Percentiles rank a stretch among this genome's conserved stretches.
phyloP scores from a whole-genome alignment of 1,284 basidiomycete species.

The Coriolopsis trogii region DNA sequence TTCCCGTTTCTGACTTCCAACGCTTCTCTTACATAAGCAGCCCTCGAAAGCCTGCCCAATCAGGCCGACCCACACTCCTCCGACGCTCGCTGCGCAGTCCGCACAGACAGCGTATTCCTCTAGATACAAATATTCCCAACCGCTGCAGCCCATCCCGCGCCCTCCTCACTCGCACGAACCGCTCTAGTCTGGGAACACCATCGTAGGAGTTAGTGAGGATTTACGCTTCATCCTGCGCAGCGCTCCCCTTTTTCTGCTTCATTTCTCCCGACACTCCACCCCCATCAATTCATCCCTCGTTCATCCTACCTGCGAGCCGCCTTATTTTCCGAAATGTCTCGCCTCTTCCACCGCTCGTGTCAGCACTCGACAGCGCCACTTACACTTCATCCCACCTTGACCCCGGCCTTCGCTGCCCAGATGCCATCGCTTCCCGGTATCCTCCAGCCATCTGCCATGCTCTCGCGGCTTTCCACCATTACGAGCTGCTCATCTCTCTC shows the following conservation, averaged over 20 bases:
- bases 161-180: not conserved
- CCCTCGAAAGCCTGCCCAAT: too few species aligned
- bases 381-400: not conserved
- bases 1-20: too few species aligned
- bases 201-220: not conserved
- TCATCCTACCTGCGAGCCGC: constrained; percentile 4
- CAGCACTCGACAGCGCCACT: not conserved
- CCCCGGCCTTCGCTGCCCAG: too few species aligned
- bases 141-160: not conserved
- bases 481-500: too few species aligned
- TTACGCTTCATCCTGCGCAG: not conserved
- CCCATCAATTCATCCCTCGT: not conserved
- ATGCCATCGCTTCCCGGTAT: too few species aligned
- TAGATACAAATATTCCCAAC: too few species aligned
- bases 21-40: constrained; percentile 1
- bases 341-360: not conserved
- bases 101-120: too few species aligned
- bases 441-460: too few species aligned
- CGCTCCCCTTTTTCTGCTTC: not conserved
- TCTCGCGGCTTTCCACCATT: too few species aligned
- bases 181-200: not conserved
- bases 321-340: constrained; percentile 4
- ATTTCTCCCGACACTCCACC: not conserved
- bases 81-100: too few species aligned
- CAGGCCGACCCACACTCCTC: too few species aligned